Evolutionary conservation across 2,329 filamentous ascomycete genomes (phyloP), one percentile per base, ranked within the genome.

Genomic region (Trichoderma sp.): DNA sequence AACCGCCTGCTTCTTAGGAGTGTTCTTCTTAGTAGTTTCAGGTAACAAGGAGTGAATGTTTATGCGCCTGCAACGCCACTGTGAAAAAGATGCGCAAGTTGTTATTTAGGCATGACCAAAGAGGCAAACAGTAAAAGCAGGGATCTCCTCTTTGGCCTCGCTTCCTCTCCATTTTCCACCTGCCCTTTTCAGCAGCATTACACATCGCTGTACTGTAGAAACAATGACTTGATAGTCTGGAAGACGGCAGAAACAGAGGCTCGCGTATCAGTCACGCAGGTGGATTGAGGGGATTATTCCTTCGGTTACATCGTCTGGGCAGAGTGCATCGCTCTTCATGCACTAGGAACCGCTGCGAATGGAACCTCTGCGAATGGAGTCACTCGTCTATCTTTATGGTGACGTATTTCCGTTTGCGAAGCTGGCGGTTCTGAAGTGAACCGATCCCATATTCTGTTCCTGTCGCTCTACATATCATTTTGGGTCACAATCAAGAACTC

Each of bases 401-500:
- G 21, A n/a, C 39, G 12, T 34, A 5, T 45, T 45, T n/a, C 28
- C 17, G 1, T 59, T 26, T n/a, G 21, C 21, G 50, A 10, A 28
- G 39, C 41, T 19, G 59, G 19, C 15, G 48, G 59, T 64, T 47
- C 54, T 44, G 62, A 21, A 56, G 39, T 48, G 41, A 55, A 3
- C 56, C 50, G 56, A 51, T 43, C 44, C 14, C 7, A 17, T 24
- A 14, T 5, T 3, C 44, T 3, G 14, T 17, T 14, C 0, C 26
- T 26, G 19, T 7, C 19, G 21, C 17, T 28, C 12, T 19, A 28
- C 43, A 17, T 26, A 1, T 30, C 5, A 24, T 17, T 34, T 17
- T 9, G 1, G 12, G 19, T 28, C 28, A n/a, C 28, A 51, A 43
- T 51, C 57, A 43, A n/a, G 21, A 7, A 1, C 21, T 34, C 47